Percentiles rank a stretch among this genome's conserved stretches.
Conservation (phyloP, 116 monocot species). For the Posidonia oceanica region DNA sequence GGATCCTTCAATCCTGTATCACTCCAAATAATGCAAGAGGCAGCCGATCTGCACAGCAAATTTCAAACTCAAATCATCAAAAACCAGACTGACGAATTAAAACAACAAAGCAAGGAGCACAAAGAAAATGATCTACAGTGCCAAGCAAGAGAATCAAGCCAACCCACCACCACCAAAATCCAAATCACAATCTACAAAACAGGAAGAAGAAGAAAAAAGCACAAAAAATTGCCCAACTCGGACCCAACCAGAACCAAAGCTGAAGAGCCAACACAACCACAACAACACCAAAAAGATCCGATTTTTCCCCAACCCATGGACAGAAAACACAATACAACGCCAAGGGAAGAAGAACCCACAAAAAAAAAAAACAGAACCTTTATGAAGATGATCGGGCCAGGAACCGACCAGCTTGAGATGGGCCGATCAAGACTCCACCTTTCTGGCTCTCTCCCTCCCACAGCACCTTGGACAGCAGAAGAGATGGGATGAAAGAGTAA, state of each 20-base stretch:
- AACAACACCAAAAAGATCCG: background rate
- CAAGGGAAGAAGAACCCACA: background rate
- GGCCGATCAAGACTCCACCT: background rate
- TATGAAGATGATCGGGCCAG: background rate
- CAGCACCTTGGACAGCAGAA: background rate
- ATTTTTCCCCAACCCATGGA: background rate
- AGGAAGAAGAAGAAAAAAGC: background rate
- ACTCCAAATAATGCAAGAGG: background rate
- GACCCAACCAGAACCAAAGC: background rate
- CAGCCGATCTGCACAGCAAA: background rate
- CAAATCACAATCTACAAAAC: background rate
- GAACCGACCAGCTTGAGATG: background rate
- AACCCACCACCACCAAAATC: background rate
- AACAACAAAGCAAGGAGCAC: too few relatives aligned
- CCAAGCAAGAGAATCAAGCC: background rate
- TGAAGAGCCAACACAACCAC: background rate
- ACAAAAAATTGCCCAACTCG: background rate
- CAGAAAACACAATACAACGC: background rate
- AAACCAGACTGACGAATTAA: background rate
- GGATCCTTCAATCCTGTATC: background rate
- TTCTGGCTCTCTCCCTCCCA: background rate
- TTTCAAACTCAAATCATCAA: background rate
- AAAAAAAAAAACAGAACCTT: background rate
- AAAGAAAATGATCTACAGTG: too few relatives aligned
- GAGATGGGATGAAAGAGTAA: background rate